Percentiles rank a stretch among this genome's conserved stretches.
Evolutionary conservation across 2,329 filamentous ascomycete genomes (phyloP).

Genomic region (Lomentospora prolificans): DNA sequence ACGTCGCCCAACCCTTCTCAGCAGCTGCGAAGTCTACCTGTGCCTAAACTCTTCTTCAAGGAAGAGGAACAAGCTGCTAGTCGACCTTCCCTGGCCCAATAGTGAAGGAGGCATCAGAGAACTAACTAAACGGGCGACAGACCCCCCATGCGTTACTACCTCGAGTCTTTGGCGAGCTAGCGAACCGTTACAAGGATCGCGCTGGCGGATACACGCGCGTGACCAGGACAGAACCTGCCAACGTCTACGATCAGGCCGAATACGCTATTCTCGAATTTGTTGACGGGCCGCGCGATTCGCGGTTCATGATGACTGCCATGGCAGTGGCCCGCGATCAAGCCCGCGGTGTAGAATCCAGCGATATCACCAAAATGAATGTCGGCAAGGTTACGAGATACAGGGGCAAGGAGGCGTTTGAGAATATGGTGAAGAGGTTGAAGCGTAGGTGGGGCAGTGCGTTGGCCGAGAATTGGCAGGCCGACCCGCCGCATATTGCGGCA

Average conservation of each 20-base stretch:
- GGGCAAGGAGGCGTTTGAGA: slow-evolving; percentile 59
- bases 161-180: slow-evolving; percentile 80
- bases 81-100: background rate
- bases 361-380: slow-evolving; percentile 69
- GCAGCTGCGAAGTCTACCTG: background rate
- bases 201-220: slow-evolving; percentile 94
- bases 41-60: background rate
- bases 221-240: slow-evolving; percentile 79
- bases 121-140: slow-evolving; percentile 28
- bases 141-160: slow-evolving; percentile 61
- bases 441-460: slow-evolving; percentile 20
- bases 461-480: slow-evolving; percentile 10
- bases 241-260: slow-evolving; percentile 72
- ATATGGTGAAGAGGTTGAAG: slow-evolving; percentile 40
- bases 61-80: background rate
- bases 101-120: background rate
- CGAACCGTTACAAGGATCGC: slow-evolving; percentile 65
- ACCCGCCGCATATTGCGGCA: slow-evolving; percentile 12
- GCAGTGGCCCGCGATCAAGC: slow-evolving; percentile 58
- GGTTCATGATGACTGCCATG: slow-evolving; percentile 87
- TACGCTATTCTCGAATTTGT: slow-evolving; percentile 91
- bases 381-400: slow-evolving; percentile 69
- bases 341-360: slow-evolving; percentile 49
- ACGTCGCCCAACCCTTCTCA: background rate
- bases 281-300: slow-evolving; percentile 86